Evolutionary conservation across 2,329 filamentous ascomycete genomes (phyloP).

Genomic region (Talaromyces sp.): DNA sequence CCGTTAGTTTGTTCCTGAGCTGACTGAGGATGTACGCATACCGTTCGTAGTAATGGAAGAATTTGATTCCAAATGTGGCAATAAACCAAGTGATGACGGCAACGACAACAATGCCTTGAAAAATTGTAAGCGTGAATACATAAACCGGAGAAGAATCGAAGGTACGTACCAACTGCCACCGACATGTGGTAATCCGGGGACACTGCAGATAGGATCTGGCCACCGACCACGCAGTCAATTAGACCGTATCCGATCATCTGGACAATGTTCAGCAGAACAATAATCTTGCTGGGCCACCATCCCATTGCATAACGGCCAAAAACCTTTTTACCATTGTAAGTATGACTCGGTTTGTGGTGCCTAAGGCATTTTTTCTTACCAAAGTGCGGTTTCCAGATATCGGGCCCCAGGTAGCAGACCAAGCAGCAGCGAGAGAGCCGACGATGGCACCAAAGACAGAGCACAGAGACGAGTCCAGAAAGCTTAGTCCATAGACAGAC

Average conservation of each 20-base stretch:
- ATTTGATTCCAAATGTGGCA: constrained; percentile 64
- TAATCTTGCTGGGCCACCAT: constrained; percentile 63
- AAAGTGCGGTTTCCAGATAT: constrained; percentile 60
- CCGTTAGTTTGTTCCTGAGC: not conserved
- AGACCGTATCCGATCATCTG: constrained; percentile 61
- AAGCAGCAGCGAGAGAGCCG: constrained; percentile 55
- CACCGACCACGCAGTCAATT: constrained; percentile 63
- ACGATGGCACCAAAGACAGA: constrained; percentile 57
- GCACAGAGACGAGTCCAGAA: constrained; percentile 55
- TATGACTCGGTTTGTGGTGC: not conserved
- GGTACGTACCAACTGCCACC: constrained; percentile 55
- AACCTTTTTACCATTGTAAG: constrained; percentile 34
- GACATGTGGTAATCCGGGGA: constrained; percentile 57
- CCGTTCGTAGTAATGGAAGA: constrained; percentile 67
- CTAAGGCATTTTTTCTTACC: constrained; percentile 33
- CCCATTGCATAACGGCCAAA: constrained; percentile 62
- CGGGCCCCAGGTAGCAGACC: constrained; percentile 61
- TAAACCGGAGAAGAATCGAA: not conserved
- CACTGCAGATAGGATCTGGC: constrained; percentile 66
- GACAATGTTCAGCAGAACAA: constrained; percentile 61
- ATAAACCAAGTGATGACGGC: constrained; percentile 61
- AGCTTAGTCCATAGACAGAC: constrained; percentile 56
- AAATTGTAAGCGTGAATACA: constrained; percentile 2
- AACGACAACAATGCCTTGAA: constrained; percentile 56
- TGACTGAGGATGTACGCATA: constrained; percentile 27